These are phyloP conservation scores for Lichtheimia hyalospora DNA, from an alignment of 371 early-diverging fungal genomes.

Conservation along the genomic window DNA sequence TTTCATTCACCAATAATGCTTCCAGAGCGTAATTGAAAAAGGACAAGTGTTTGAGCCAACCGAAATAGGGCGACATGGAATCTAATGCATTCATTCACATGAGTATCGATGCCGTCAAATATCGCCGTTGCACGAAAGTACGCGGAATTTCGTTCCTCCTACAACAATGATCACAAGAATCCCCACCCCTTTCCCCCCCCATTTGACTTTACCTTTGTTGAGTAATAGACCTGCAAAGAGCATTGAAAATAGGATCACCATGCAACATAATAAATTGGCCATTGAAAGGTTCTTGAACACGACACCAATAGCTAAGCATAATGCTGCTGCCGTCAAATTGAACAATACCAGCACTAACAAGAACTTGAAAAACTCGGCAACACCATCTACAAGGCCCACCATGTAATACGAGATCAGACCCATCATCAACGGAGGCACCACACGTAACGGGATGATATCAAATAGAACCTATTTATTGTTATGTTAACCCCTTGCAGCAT, in stretches of 20 bases:
- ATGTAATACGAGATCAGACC: constrained; percentile 84
- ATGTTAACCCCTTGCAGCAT: background rate
- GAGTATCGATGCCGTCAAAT: background rate
- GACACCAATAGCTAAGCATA: constrained; percentile 79
- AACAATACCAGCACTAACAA: constrained; percentile 87
- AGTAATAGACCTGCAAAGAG: constrained; percentile 88
- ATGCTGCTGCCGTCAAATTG: constrained; percentile 78
- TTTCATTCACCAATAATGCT: constrained; percentile 85
- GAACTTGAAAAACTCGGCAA: constrained; percentile 75
- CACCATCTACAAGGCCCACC: constrained; percentile 77
- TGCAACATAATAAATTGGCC: constrained; percentile 75
- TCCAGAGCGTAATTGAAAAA: constrained; percentile 92
- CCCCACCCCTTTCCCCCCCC: too few species aligned
- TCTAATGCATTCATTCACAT: constrained; percentile 28
- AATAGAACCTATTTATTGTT: constrained; percentile 56
- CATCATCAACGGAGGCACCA: constrained; percentile 85
- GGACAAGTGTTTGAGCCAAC: constrained; percentile 79
- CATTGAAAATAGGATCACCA: constrained; percentile 89
- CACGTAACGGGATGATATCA: constrained; percentile 83
- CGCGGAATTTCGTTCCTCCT: too few species aligned
- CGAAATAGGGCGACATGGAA: constrained; percentile 73
- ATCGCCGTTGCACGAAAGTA: too few species aligned
- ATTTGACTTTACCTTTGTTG: constrained; percentile 61
- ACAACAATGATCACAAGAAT: too few species aligned
- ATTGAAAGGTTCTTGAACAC: constrained; percentile 75